Conservation (phyloP, 2,329 filamentous ascomycete species). For the Gaeumannomyces sp. region DNA sequence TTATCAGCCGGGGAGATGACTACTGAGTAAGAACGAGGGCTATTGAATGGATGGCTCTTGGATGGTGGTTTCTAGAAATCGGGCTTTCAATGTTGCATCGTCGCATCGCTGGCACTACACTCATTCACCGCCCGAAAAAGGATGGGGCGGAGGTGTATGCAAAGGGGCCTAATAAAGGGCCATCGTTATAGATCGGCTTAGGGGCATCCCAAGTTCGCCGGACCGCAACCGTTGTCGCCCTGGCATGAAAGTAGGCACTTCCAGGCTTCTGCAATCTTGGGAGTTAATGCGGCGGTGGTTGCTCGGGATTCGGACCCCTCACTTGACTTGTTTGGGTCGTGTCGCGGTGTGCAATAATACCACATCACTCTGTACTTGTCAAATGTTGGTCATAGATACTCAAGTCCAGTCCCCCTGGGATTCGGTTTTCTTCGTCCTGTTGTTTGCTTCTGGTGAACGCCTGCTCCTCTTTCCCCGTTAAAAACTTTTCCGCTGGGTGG, state of each 20-base stretch:
- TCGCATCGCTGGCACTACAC: not conserved
- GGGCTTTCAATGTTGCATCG: not conserved
- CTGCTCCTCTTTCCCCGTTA: not conserved
- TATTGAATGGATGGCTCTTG: not conserved
- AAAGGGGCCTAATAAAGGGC: not conserved
- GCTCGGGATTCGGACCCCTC: conserved; percentile 7
- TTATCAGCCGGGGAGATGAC: conserved; percentile 80
- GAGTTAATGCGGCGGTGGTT: conserved; percentile 1
- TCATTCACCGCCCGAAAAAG: not conserved
- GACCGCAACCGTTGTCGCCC: not conserved
- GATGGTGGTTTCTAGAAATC: not conserved
- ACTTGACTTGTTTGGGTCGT: not conserved
- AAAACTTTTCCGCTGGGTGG: no score
- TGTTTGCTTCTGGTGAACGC: not conserved
- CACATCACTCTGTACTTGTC: no score
- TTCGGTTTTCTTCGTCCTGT: no score
- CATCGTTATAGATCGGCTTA: not conserved
- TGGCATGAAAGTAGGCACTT: not conserved
- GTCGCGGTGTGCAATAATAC: no score
- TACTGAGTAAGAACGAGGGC: conserved; percentile 46
- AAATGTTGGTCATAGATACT: no score
- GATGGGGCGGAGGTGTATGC: not conserved
- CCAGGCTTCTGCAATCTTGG: not conserved
- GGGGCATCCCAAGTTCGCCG: not conserved
- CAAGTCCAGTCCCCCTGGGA: no score